Base-by-base conservation (phyloP, 306 rosid species). In the Abrus precatorius region DNA sequence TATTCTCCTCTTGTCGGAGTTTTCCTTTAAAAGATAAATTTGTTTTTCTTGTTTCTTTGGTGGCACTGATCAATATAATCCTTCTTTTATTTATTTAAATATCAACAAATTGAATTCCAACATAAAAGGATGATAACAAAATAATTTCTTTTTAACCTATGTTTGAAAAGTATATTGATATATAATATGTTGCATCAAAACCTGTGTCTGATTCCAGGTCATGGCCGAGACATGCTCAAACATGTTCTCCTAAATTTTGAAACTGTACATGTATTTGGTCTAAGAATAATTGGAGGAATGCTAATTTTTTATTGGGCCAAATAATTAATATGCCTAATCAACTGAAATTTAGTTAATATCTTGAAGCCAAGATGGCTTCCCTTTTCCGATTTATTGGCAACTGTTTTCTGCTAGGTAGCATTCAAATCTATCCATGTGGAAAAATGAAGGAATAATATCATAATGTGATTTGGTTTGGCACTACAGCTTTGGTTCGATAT, bases 391-490 rank as follows among this genome's bases (percentile, higher is more conserved):
- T 77, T 63, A 38, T 78, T 65, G 70, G 52, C 55, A 59, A 30
- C 50, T 44, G 55, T 54, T 71, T 71, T 71, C 47, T 62, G 45
- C 74, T 54, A 43, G n/a, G 56, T 66, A 28, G 48, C 62, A 75
- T 14, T 74, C 52, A 69, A 86, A 86, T 86, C 76, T 62, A 62
- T 32, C 45, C 69, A 78, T 44, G 86, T 67, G 84, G 54, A 54
- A 72, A 78, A 72, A 6, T 44, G 36, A 78, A 34, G 76, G 61
- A 76, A 80, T 72, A 62, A 82, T 45, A 70, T 74, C 75, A 10
- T 57, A 62, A 55, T 78, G 78, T 20, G 75, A 74, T 65, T 79
- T 78, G 60, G 54, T 12, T 78, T 82, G 73, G 67, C 80, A 62
- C 9, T 13, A 28, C 29, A 64, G 41, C 36, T 44, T 68, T 69